Base-by-base conservation (phyloP, 2,329 filamentous ascomycete genomes). In the Diaporthe caulivora region DNA sequence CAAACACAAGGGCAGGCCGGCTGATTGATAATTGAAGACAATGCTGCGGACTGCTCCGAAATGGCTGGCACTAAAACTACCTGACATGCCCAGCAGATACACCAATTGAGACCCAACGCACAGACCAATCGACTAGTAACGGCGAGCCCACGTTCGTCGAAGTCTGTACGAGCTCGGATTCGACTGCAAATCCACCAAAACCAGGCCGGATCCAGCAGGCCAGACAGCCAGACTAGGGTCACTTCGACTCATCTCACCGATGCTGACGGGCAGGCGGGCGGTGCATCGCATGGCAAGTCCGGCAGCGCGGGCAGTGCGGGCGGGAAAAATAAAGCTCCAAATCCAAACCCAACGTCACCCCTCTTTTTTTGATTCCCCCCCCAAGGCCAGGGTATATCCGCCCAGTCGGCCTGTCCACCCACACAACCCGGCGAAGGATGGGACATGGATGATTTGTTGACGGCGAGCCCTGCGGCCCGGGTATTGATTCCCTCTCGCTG, bases 201-300 rank as follows among this genome's bases (percentile, higher is more conserved):
- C 13, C 57, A 18, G 24, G 34, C 57, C 57, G 24, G 37, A 44
- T 21, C 37, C 29, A 34, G 17, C 29, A 37, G 44, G 57, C 26
- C 17, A 21, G 42, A 26, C 49, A 29, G 5, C 51, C 26, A 49
- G 34, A 54, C 69, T 26, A 18, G 40, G 44, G 60, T 71, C 69
- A 71, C 55, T 64, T 71, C 69, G 69, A 71, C 69, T 71, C 57
- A 71, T 53, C 68, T 71, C 68, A 47, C 69, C 55, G 69, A 26
- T n/a, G 31, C 47, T 42, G 29, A 31, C 53, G 57, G 57, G 57
- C 37, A 17, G 29, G 49, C 37, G 26, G 29, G 40, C 40, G 5
- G 57, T 62, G 57, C 21, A 34, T 40, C 34, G 9, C 34, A 34
- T 40, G 8, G 37, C 37, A 40, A 40, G n/a, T 13, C 37, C 37